Conservation (phyloP, 257 asterid genomes). For the Sherardia arvensis region DNA sequence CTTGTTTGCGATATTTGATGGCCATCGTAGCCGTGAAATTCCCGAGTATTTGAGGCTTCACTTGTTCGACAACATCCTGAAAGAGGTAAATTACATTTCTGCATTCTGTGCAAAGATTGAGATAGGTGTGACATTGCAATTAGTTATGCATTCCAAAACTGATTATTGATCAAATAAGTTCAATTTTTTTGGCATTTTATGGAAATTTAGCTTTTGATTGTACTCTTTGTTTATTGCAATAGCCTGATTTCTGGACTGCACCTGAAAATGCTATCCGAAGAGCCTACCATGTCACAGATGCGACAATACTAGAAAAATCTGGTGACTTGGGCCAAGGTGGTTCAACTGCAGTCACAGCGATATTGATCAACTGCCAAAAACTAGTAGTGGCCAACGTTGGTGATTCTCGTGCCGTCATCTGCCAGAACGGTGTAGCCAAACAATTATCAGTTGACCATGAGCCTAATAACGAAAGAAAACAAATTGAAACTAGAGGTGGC, state of each 20-base stretch:
- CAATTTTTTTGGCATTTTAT: neutral
- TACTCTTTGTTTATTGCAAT: conserved; percentile 2
- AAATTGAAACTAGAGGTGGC: conserved; percentile 78
- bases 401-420: conserved; percentile 91
- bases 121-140: neutral
- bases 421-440: conserved; percentile 67
- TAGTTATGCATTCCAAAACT: neutral
- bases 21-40: conserved; percentile 71
- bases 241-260: conserved; percentile 83
- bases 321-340: conserved; percentile 81
- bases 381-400: conserved; percentile 93
- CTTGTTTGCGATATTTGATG: conserved; percentile 78
- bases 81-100: conserved; percentile 39
- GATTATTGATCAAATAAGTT: neutral
- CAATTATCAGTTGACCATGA: conserved; percentile 88
- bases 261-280: conserved; percentile 68
- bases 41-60: conserved; percentile 70
- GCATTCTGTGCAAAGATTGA: neutral
- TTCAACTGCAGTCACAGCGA: conserved; percentile 92
- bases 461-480: conserved; percentile 57
- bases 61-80: conserved; percentile 65
- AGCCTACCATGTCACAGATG: conserved; percentile 68
- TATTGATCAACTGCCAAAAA: conserved; percentile 65
- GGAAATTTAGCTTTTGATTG: neutral
- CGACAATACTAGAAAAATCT: conserved; percentile 58